Conservation (phyloP, 2,329 filamentous ascomycete genomes). For the Diaporthe aspalathi region DNA sequence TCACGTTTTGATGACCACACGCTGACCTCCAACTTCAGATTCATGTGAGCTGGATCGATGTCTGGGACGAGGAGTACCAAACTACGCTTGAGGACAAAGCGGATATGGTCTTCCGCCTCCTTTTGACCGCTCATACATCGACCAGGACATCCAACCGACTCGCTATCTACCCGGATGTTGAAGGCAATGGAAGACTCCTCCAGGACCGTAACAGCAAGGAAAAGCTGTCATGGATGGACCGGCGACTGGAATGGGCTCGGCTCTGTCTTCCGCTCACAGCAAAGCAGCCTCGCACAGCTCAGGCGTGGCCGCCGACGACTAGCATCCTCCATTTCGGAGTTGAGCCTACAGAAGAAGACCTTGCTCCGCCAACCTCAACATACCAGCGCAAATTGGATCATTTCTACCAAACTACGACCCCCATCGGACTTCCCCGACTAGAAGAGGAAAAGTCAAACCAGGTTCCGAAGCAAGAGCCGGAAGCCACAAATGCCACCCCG, state of each 20-base stretch:
- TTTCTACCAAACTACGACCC: not conserved
- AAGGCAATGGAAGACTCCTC: slow-evolving; percentile 47
- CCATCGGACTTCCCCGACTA: slow-evolving; percentile 19
- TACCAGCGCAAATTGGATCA: slow-evolving; percentile 15
- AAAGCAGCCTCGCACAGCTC: not conserved
- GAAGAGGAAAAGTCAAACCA: not conserved
- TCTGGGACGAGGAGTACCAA: slow-evolving; percentile 40
- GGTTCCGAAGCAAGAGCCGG: not conserved
- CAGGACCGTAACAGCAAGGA: slow-evolving; percentile 44
- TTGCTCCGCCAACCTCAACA: slow-evolving; percentile 20
- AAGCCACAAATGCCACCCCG: slow-evolving; percentile 17
- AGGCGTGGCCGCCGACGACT: slow-evolving; percentile 15
- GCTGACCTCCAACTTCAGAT: slow-evolving; percentile 41
- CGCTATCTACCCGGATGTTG: slow-evolving; percentile 30
- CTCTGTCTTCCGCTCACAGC: slow-evolving; percentile 33
- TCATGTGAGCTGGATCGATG: slow-evolving; percentile 57
- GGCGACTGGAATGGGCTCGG: slow-evolving; percentile 49
- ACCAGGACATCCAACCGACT: slow-evolving; percentile 43
- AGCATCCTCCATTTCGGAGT: slow-evolving; percentile 31
- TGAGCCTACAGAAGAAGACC: slow-evolving; percentile 32
- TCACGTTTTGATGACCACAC: not conserved
- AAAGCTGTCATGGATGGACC: slow-evolving; percentile 53
- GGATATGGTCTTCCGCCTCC: slow-evolving; percentile 59
- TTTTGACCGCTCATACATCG: slow-evolving; percentile 51
- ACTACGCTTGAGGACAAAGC: slow-evolving; percentile 52